Conservation (phyloP, 331 rosid species). For the Telfairia occidentalis region DNA sequence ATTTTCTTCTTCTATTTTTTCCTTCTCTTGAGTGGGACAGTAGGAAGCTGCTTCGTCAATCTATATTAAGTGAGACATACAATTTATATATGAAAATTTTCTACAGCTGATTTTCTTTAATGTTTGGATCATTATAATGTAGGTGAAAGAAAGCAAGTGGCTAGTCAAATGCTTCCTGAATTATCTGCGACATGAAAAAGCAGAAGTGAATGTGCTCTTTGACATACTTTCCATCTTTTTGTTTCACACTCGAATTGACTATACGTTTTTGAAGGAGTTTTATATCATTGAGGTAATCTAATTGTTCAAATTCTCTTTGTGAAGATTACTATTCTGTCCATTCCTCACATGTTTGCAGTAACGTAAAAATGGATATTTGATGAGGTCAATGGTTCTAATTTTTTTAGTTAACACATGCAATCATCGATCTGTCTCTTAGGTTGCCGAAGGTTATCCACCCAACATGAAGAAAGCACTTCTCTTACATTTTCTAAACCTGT, state of each 20-base stretch:
- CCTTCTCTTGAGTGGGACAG: not conserved
- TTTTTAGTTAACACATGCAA: not conserved
- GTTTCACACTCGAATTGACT: constrained; percentile 73
- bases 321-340: not conserved
- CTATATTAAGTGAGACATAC: not conserved
- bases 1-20: not conserved
- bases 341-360: not conserved
- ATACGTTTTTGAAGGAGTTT: constrained; percentile 76
- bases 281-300: constrained; percentile 81
- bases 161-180: constrained; percentile 96
- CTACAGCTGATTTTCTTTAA: not conserved
- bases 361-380: not conserved
- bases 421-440: constrained; percentile 41
- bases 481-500: constrained; percentile 70
- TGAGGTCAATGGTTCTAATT: not conserved
- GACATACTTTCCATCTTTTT: constrained; percentile 93
- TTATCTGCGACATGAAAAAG: constrained; percentile 80
- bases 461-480: constrained; percentile 71
- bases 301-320: not conserved
- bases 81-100: not conserved
- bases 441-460: constrained; percentile 85
- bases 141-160: constrained; percentile 98
- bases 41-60: not conserved
- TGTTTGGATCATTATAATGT: constrained; percentile 16
- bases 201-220: constrained; percentile 96